Evolutionary conservation across 2,329 filamentous ascomycete species (phyloP).

Genomic region (Biscogniauxia marginata): DNA sequence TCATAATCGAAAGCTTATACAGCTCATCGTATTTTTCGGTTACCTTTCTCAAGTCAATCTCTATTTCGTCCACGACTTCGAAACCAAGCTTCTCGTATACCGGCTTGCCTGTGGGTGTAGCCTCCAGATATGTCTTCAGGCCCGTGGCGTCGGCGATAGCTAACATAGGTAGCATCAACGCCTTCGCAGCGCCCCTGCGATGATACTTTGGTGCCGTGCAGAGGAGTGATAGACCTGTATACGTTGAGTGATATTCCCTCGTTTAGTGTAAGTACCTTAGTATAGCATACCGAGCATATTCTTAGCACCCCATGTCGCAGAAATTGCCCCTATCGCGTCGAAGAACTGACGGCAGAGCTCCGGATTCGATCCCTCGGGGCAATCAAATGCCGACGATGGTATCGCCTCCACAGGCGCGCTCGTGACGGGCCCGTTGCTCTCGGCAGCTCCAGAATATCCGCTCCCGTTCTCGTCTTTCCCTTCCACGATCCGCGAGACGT

Average conservation of each 20-base stretch:
- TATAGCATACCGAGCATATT: constrained; percentile 36
- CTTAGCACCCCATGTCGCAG: constrained; percentile 30
- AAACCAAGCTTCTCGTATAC: constrained; percentile 41
- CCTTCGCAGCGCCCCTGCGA: constrained; percentile 34
- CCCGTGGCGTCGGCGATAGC: constrained; percentile 35
- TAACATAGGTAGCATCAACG: constrained; percentile 36
- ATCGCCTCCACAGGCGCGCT: constrained; percentile 13
- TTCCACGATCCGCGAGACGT: constrained; percentile 12
- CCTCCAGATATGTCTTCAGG: constrained; percentile 37
- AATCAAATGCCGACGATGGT: constrained; percentile 8
- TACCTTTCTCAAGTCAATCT: constrained; percentile 22
- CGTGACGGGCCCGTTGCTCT: constrained; percentile 6
- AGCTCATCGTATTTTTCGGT: constrained; percentile 13
- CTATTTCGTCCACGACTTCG: constrained; percentile 32
- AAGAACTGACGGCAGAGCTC: constrained; percentile 32
- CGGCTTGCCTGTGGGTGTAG: constrained; percentile 34
- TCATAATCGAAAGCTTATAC: constrained; percentile 28
- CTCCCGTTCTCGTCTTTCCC: constrained; percentile 10
- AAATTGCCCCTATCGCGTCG: constrained; percentile 21
- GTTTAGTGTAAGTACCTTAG: too few species aligned
- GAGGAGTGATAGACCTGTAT: constrained; percentile 37
- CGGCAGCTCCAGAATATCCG: not conserved
- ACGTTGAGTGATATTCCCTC: not conserved
- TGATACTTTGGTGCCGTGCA: constrained; percentile 35
- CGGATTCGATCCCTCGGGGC: constrained; percentile 32